Evolutionary conservation across 208 protist genomes (phyloP).

Genomic region (Sergeia podlipaevii): DNA sequence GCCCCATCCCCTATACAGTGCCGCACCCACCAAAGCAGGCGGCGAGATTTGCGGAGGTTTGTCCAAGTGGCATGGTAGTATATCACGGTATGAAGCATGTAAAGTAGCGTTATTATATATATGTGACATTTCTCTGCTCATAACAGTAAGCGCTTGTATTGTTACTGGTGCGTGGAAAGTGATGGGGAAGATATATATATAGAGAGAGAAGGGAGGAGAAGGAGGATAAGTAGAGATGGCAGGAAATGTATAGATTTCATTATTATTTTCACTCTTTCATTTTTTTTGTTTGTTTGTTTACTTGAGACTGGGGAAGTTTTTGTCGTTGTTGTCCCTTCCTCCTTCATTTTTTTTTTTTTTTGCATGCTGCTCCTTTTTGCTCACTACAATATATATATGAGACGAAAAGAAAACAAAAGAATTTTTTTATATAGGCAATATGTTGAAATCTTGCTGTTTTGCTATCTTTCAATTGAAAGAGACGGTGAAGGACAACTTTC

Average conservation of each 20-base stretch:
- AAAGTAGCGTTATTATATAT: conserved; percentile 15
- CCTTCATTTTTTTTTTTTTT: neutral
- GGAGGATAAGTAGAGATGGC: neutral
- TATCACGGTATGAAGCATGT: conserved; percentile 51
- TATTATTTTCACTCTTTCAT: conserved; percentile 5
- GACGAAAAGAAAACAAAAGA: no score
- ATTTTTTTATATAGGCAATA: no score
- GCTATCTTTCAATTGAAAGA: no score
- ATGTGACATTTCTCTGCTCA: no score
- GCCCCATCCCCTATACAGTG: conserved; percentile 69
- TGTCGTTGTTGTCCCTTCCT: no score
- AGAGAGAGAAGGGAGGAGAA: neutral
- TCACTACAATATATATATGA: no score
- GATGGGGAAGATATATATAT: neutral
- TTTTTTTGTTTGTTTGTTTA: no score
- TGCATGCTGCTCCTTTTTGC: neutral
- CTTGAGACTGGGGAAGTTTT: no score
- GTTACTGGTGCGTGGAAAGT: neutral
- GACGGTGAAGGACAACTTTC: no score
- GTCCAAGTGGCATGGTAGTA: conserved; percentile 60
- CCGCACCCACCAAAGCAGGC: conserved; percentile 4
- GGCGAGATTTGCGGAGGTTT: conserved; percentile 47
- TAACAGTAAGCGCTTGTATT: no score
- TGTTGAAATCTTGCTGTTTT: no score
- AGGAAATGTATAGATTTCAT: neutral